Conservation (phyloP, 164 flowering plant genomes). For the Tinospora cordifolia region DNA sequence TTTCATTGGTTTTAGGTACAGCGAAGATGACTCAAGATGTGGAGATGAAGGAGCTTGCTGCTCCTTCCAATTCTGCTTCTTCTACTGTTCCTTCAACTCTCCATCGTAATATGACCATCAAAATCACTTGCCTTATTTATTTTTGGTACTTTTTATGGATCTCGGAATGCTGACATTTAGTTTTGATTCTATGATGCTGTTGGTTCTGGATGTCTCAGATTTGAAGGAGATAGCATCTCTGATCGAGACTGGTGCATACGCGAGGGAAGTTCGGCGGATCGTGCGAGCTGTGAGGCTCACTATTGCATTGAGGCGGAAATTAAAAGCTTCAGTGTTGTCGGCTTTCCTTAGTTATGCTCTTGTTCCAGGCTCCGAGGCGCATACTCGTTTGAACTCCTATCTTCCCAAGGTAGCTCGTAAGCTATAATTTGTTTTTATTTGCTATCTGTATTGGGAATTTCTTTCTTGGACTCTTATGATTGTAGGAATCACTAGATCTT, state of each 20-base stretch:
- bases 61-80: conserved; percentile 45
- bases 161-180: background rate
- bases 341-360: conserved; percentile 57
- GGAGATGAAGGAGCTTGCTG: conserved; percentile 68
- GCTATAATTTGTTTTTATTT: too few relatives aligned
- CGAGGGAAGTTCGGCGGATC: conserved; percentile 64
- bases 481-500: too few relatives aligned
- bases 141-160: background rate
- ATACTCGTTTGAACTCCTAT: conserved; percentile 41
- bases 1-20: background rate
- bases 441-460: too few relatives aligned
- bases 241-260: conserved; percentile 66
- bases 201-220: conserved; percentile 29
- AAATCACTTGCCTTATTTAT: background rate
- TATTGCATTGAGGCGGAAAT: conserved; percentile 53
- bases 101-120: conserved; percentile 37
- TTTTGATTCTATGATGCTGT: background rate
- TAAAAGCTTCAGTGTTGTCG: conserved; percentile 48
- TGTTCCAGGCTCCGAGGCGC: conserved; percentile 63
- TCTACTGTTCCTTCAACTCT: conserved; percentile 41
- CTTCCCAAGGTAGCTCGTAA: conserved; percentile 63
- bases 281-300: conserved; percentile 65
- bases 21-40: conserved; percentile 65
- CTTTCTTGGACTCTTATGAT: too few relatives aligned
- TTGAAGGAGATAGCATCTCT: conserved; percentile 70